Conservation (phyloP, 2,329 filamentous ascomycete genomes). For the Cladophialophora bantiana region DNA sequence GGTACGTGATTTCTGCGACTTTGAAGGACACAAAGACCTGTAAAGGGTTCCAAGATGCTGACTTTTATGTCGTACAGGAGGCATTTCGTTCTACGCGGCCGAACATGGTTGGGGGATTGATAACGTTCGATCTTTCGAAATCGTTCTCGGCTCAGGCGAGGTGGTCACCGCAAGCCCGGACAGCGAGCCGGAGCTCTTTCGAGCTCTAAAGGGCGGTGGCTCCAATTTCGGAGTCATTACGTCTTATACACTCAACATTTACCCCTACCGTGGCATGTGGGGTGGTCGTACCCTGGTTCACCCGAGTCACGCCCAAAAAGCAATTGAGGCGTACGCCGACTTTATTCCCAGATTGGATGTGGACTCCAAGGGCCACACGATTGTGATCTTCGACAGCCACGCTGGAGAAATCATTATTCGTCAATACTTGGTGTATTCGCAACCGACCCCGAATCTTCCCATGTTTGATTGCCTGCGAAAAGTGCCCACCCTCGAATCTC, state of each 20-base stretch:
- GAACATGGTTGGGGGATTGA: slow-evolving; percentile 31
- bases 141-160: not conserved
- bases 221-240: slow-evolving; percentile 60
- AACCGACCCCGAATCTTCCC: slow-evolving; percentile 12
- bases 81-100: not conserved
- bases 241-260: slow-evolving; percentile 2
- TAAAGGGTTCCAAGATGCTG: not conserved
- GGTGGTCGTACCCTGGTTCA: slow-evolving; percentile 48
- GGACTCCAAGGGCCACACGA: slow-evolving; percentile 47
- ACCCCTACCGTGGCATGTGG: slow-evolving; percentile 49
- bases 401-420: slow-evolving; percentile 9
- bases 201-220: slow-evolving; percentile 62
- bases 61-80: not conserved
- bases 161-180: slow-evolving; percentile 55
- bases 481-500: slow-evolving; percentile 38
- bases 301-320: slow-evolving; percentile 41
- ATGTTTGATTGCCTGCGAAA: slow-evolving; percentile 48
- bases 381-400: slow-evolving; percentile 43
- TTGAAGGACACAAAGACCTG: too few species aligned
- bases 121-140: slow-evolving; percentile 8
- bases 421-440: slow-evolving; percentile 17
- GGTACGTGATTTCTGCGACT: slow-evolving; percentile 33
- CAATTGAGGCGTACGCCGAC: slow-evolving; percentile 46
- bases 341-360: slow-evolving; percentile 42
- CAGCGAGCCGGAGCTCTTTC: slow-evolving; percentile 59